Evolutionary conservation across 164 flowering plant genomes (phyloP).

Genomic region (Platanus orientalis): DNA sequence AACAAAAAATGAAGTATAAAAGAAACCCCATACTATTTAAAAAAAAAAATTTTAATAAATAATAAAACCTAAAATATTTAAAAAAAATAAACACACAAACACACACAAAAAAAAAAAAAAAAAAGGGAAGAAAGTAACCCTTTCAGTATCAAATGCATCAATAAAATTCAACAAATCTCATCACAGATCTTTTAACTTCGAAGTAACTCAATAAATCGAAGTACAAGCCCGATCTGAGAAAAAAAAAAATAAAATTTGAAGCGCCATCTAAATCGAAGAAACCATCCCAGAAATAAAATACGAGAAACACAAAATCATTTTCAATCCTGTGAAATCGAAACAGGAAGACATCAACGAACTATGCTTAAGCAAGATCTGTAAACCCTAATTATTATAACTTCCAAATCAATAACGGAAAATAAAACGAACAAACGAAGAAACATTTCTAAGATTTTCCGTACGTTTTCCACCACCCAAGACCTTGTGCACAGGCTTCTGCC

Average conservation of each 20-base stretch:
- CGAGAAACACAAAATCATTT: neutral
- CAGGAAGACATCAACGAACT: neutral
- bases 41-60: too few relatives aligned
- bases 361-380: neutral
- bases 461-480: conserved; percentile 87
- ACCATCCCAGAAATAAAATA: too few relatives aligned
- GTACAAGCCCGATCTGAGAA: conserved; percentile 3
- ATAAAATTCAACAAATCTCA: neutral
- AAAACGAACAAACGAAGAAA: neutral
- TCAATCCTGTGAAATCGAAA: neutral
- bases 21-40: too few relatives aligned
- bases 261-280: neutral
- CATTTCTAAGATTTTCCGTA: conserved; percentile 17
- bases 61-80: too few relatives aligned
- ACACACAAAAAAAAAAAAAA: too few relatives aligned
- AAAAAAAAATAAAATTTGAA: neutral
- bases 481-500: conserved; percentile 72
- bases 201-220: conserved; percentile 6
- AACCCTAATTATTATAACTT: neutral
- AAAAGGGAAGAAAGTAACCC: neutral
- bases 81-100: too few relatives aligned
- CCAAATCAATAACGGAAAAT: neutral
- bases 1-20: too few relatives aligned
- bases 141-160: conserved; percentile 3
- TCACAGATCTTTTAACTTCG: neutral